Evolutionary conservation across 257 asterid genomes (phyloP), one percentile per base, ranked within the genome.

Genomic region (Ilex asprella): DNA sequence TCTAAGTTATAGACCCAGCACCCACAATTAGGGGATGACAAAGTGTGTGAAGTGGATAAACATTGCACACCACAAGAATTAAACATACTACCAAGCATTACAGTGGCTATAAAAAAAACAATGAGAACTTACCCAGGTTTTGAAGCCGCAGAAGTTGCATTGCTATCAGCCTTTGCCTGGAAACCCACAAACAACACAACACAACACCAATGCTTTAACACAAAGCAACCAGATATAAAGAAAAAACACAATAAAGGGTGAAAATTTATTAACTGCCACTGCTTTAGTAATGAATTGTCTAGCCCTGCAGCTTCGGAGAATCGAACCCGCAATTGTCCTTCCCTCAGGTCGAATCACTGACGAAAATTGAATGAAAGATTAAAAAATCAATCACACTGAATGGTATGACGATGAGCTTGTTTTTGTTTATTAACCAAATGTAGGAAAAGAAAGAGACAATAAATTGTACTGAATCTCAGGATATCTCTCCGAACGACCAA

Each of bases 271-370:
- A 15, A 84, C 91, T 55, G 82, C 86, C 56, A 78, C 86, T 2
- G 87, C 87, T 57, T 70, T 73, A 41, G 86, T 31, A 39, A 50
- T 39, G 11, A 72, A 52, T 12, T 75, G 79, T 67, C 79, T 78
- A 29, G 66, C 61, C 59, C 72, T 79, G 47, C 70, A 73, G 63
- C 76, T 67, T 79, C 69, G 69, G 56, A 30, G 57, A 46, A 57
- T 58, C 57, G 69, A 62, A 57, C 79, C 62, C 39, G 64, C 57
- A 60, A 55, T 70, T 41, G 82, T 44, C 78, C 77, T 77, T 50
- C 75, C 62, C 58, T 67, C 84, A 67, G 86, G 77, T 83, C 86
- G 75, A 61, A 79, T 59, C 31, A 64, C 91, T 83, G 66, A 51
- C 16, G 39, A 66, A 72, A 62, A 35, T 4, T 35, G 8, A 35